These are phyloP conservation scores for Exophiala mesophila DNA, from an alignment of 2,329 filamentous ascomycete species.

Conservation along the genomic window DNA sequence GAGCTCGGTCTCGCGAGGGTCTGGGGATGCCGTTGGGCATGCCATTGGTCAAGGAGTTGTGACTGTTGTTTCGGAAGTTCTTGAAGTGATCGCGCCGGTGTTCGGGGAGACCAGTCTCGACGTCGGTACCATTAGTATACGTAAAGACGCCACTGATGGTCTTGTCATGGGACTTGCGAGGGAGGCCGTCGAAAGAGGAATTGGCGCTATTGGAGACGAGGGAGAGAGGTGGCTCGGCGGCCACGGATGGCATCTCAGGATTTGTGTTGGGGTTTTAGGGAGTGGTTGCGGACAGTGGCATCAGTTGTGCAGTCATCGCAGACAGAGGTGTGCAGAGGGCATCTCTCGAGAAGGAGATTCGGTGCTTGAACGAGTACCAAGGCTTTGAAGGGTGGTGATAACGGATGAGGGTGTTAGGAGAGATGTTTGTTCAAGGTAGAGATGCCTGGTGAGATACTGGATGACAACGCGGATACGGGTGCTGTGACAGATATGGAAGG, in stretches of 20 bases:
- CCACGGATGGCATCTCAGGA: conserved; percentile 24
- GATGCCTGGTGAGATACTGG: no score
- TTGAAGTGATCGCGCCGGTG: conserved; percentile 35
- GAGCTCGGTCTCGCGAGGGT: conserved; percentile 35
- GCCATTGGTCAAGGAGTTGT: conserved; percentile 32
- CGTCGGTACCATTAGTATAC: conserved; percentile 43
- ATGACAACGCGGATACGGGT: no score
- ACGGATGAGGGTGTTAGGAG: no score
- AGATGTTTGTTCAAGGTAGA: no score
- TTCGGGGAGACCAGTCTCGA: conserved; percentile 38
- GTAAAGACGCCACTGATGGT: conserved; percentile 42
- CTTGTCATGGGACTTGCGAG: conserved; percentile 42
- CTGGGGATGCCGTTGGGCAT: conserved; percentile 45
- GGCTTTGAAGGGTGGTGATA: no score
- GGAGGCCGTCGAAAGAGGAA: conserved; percentile 37
- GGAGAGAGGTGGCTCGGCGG: conserved; percentile 20
- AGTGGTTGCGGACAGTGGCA: background rate
- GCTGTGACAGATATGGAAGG: no score
- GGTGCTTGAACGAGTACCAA: no score
- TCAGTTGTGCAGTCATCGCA: background rate
- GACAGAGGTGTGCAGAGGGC: background rate
- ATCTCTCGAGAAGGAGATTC: background rate
- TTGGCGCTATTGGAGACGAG: conserved; percentile 30
- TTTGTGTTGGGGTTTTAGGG: background rate
- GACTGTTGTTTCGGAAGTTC: conserved; percentile 23